These are phyloP conservation scores for Pistacia integerrima DNA, from an alignment of 345 rosid genomes.

Conservation along the genomic window DNA sequence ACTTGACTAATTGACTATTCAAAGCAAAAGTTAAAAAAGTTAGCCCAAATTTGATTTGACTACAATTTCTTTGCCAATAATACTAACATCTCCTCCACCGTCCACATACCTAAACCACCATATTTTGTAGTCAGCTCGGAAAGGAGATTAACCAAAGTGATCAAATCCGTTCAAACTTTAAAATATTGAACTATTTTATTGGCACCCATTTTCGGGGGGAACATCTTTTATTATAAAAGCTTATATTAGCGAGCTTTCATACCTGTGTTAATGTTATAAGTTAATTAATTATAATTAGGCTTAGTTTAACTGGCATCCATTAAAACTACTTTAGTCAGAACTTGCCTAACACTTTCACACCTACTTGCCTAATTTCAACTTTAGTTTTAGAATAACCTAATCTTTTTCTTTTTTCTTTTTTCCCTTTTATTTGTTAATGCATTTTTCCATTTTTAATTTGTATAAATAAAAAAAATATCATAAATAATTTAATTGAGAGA, in stretches of 20 bases:
- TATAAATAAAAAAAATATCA: too few relatives aligned
- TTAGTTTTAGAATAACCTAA: not conserved
- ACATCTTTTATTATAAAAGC: slow-evolving; percentile 6
- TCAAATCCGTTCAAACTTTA: not conserved
- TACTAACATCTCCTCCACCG: slow-evolving; percentile 8
- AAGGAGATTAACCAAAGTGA: slow-evolving; percentile 6
- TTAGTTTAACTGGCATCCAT: slow-evolving; percentile 2
- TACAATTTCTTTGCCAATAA: not conserved
- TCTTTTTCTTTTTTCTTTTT: not conserved
- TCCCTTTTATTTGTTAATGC: not conserved
- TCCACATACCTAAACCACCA: slow-evolving; percentile 37
- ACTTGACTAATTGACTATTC: slow-evolving; percentile 15
- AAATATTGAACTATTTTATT: slow-evolving; percentile 8
- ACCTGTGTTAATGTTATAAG: slow-evolving; percentile 10
- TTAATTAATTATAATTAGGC: not conserved
- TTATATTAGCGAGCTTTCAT: slow-evolving; percentile 9
- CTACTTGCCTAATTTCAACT: slow-evolving; percentile 15
- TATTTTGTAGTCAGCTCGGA: slow-evolving; percentile 1
- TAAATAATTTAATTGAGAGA: too few relatives aligned
- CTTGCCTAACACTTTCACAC: slow-evolving; percentile 28
- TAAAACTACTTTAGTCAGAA: slow-evolving; percentile 14
- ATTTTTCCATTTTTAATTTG: not conserved
- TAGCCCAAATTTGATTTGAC: slow-evolving; percentile 21
- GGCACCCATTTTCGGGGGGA: slow-evolving; percentile 16
- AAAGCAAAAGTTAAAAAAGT: slow-evolving; percentile 16